Base-by-base conservation (phyloP, 129 eudicot species). In the Arctium lappa region DNA sequence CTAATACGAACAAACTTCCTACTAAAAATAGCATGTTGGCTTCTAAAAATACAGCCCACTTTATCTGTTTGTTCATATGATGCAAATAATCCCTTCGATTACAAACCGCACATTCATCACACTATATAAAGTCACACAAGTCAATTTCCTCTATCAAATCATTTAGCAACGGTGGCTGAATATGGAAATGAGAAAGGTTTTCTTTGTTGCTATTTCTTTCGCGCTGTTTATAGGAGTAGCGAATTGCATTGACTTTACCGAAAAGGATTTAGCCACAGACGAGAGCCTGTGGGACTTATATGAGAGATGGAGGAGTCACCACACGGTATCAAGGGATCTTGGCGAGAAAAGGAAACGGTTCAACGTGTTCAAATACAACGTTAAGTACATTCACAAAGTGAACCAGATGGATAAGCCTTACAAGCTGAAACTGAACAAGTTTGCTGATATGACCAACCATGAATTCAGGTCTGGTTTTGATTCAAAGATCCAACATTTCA, bases 351-450 rank as follows among this genome's bases (percentile, higher is more conserved):
- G 38, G 30, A 85, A 74, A 48, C 94, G 98, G 31, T 94, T 90
- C 88, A 94, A 94, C 13, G 97, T 94, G 84, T 94, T 92, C 83
- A 92, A 90, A 86, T 91, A 85, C 7, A 94, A 94, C 63, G 96
- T 89, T 36, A 83, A 77, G 4, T 87, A 89, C 80, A 63, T 94
- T 60, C 92, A 92, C 80, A 83, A 86, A 37, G 95, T 84, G 78
- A 94, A 94, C 88, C 86, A 89, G 87, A 88, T 92, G 98, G 88
- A 92, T 85, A 90, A 78, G 87, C 98, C 96, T 30, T 94, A 92
- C 84, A 94, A 94, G 92, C 81, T 94, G 84, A 89, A 80, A 72
- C 95, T 94, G 87, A 94, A 94, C 76, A 82, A 83, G 87, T 92
- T 86, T 78, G 98, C 94, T 9, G 98, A 92, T 66, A 86, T 92